Evolutionary conservation across 768 basidiomycete species (phyloP).

Genomic region (Rhodosporidiobolus sp.): DNA sequence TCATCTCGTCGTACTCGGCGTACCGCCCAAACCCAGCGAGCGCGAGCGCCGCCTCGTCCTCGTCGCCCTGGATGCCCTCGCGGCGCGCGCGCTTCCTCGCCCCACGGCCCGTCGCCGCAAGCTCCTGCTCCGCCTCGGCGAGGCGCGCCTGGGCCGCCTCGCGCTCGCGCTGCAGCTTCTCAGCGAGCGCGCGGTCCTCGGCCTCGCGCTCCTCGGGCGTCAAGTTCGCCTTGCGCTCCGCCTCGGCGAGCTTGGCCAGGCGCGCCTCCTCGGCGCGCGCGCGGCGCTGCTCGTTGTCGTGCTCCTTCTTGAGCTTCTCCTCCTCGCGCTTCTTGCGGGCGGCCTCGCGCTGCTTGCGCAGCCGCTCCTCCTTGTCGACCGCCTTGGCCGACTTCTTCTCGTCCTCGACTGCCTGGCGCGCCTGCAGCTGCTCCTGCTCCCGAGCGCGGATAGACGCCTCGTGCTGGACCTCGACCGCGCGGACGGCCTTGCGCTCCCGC

Average conservation of each 20-base stretch:
- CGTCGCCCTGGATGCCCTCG: conserved; percentile 3
- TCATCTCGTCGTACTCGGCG: conserved; percentile 32
- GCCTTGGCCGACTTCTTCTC: conserved; percentile 15
- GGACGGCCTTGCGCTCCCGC: conserved; percentile 26
- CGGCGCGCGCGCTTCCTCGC: conserved; percentile 30
- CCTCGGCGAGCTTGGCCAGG: conserved; percentile 32
- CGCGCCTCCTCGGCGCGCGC: conserved; percentile 28
- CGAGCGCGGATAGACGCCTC: background rate
- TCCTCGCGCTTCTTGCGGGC: conserved; percentile 37
- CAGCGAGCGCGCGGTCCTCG: conserved; percentile 23
- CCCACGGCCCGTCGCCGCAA: conserved; percentile 20
- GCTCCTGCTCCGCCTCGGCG: conserved; percentile 26
- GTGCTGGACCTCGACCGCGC: conserved; percentile 9
- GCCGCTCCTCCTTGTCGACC: conserved; percentile 34
- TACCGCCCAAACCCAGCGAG: conserved; percentile 18
- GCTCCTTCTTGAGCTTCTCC: conserved; percentile 33
- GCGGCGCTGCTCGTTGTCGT: conserved; percentile 29
- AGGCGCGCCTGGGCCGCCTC: conserved; percentile 4
- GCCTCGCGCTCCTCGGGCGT: conserved; percentile 37
- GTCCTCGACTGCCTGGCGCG: conserved; percentile 9
- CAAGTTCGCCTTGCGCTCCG: conserved; percentile 24
- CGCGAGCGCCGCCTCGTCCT: conserved; percentile 15
- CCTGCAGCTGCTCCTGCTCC: conserved; percentile 2
- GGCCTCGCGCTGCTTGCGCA: conserved; percentile 37
- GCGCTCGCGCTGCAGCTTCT: conserved; percentile 16